Conservation (phyloP, 1,284 basidiomycete species). For the Fomitopsis pinicola region DNA sequence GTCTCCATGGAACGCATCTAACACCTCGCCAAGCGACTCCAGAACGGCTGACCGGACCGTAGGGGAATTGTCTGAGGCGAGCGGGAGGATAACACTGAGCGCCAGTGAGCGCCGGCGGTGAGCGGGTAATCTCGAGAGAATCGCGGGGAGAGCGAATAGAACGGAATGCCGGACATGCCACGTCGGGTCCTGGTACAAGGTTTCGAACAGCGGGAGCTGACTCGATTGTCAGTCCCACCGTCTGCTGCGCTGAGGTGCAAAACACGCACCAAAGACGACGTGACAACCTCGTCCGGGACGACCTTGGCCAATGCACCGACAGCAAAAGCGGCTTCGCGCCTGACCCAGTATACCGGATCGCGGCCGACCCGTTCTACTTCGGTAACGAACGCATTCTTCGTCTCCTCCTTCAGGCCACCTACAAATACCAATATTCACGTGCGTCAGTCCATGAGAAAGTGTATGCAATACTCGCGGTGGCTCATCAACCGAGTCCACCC, state of each 20-base stretch:
- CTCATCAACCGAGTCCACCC: slow-evolving; percentile 5
- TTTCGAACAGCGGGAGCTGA: slow-evolving; percentile 79
- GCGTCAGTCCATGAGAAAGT: neutral
- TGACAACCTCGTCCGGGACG: slow-evolving; percentile 68
- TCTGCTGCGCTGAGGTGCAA: too few species aligned
- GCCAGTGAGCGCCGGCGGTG: slow-evolving; percentile 58
- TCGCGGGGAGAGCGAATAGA: slow-evolving; percentile 80
- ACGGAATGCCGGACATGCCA: slow-evolving; percentile 91
- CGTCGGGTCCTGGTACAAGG: slow-evolving; percentile 64
- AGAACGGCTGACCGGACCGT: slow-evolving; percentile 81
- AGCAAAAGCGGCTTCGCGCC: slow-evolving; percentile 88
- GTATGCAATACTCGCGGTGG: slow-evolving; percentile 1
- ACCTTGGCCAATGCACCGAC: slow-evolving; percentile 86
- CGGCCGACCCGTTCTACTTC: slow-evolving; percentile 79
- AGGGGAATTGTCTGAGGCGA: slow-evolving; percentile 66
- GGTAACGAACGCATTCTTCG: slow-evolving; percentile 67
- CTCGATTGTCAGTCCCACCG: neutral
- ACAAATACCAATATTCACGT: neutral
- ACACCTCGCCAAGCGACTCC: slow-evolving; percentile 89
- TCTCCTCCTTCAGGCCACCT: slow-evolving; percentile 63
- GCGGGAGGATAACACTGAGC: slow-evolving; percentile 53
- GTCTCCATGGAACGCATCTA: slow-evolving; percentile 78
- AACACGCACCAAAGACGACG: slow-evolving; percentile 55
- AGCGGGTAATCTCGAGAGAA: slow-evolving; percentile 64
- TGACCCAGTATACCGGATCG: slow-evolving; percentile 81